These are phyloP conservation scores for Uronychia binucleata DNA, from an alignment of 73 alveolate species.

Conservation along the genomic window DNA sequence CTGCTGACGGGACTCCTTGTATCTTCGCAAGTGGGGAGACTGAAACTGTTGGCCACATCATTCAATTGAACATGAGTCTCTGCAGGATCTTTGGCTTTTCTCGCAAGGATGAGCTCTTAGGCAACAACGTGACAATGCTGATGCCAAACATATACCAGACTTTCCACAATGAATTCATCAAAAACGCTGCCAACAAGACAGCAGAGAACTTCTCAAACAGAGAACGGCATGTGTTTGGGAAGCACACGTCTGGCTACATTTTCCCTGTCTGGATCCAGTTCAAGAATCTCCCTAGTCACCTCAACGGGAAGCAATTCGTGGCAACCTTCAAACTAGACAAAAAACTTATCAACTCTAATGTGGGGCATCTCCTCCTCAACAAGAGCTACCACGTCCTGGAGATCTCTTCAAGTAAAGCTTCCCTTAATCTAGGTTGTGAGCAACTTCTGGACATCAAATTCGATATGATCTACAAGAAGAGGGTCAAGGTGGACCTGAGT, in stretches of 20 bases:
- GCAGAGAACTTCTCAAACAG: conserved; percentile 29
- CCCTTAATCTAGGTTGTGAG: conserved; percentile 4
- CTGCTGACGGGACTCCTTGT: conserved; percentile 60
- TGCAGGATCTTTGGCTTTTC: conserved; percentile 44
- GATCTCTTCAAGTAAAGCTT: conserved; percentile 7
- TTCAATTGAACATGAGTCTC: conserved; percentile 37
- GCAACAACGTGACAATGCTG: conserved; percentile 31
- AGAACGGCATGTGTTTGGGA: conserved; percentile 49
- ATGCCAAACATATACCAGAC: conserved; percentile 48
- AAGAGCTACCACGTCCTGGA: conserved; percentile 2
- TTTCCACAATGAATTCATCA: conserved; percentile 26
- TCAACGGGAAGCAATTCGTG: conserved; percentile 3
- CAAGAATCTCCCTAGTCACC: neutral
- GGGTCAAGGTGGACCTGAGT: neutral
- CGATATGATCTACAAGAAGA: neutral
- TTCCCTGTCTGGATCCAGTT: conserved; percentile 55
- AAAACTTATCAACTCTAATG: conserved; percentile 35
- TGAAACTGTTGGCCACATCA: conserved; percentile 38
- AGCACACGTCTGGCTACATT: conserved; percentile 45
- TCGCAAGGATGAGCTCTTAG: conserved; percentile 26
- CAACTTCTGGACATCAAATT: conserved; percentile 29
- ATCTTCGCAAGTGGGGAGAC: conserved; percentile 36
- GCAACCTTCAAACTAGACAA: conserved; percentile 16
- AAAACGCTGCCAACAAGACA: conserved; percentile 33
- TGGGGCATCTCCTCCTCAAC: conserved; percentile 26